Base-by-base conservation (phyloP, 768 basidiomycete species). In the Holtermannia corniformis region DNA sequence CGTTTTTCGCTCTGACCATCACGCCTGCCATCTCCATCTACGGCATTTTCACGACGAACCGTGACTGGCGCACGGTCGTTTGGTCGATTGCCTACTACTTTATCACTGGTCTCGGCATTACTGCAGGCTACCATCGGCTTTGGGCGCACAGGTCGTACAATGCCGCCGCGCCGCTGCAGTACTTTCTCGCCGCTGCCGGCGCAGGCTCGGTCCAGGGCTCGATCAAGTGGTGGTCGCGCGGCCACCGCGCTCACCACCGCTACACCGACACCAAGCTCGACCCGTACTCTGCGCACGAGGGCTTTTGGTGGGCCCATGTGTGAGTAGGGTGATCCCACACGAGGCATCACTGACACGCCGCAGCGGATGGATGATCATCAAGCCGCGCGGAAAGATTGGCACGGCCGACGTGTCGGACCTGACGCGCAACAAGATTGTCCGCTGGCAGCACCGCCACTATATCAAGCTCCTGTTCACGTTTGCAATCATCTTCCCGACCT, bases 201-300 rank as follows among this genome's bases (percentile, higher is more conserved):
- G 84, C 89, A 1, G 93, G 95, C 45, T 92, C 93, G 3, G 85
- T 93, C 44, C 81, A 99, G 68, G 93, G 93, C 7, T 95, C 92
- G 20, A 93, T 99, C 76, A 86, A 88, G 72, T 97, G 95, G 95
- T 97, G 95, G 95, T 85, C 85, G 20, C 82, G 95, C 49, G 92
- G 92, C 45, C 95, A 99, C 77, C 87, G 93, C 55, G 93, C 93
- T 2, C 92, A 95, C 73, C 92, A 95, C 69, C 81, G 91, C 41
- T 93, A 95, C 76, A 96, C 91, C 61, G 91, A 93, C 74, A 96
- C 91, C 65, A 87, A 90, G 51, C 84, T 96, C 58, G 91, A 95
- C 74, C 91, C 92, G 0, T 95, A 96, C 76, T 86, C 87, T 58
- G 90, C 90, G 5, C 85, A 89, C 73, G 82, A 85, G 63, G 91